Evolutionary conservation across 805 yeast genomes (phyloP).

Genomic region (Zygosaccharomyces lentus): DNA sequence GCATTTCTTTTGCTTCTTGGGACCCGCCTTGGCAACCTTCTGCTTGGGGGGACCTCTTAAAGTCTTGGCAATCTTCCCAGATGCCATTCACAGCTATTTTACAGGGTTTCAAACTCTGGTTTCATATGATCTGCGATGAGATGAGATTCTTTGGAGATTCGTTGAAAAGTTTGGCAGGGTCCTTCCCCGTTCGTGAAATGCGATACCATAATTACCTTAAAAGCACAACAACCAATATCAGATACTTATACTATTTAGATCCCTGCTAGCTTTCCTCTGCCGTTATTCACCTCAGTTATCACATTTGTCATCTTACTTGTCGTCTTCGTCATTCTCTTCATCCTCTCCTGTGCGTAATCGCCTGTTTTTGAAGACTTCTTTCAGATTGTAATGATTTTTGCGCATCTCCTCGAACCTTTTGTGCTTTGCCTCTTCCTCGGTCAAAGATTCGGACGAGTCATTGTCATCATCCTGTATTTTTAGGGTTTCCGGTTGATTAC

Average conservation of each 20-base stretch:
- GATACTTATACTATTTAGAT: not conserved
- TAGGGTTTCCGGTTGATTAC: not conserved
- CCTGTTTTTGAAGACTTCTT: constrained; percentile 36
- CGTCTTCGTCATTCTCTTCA: constrained; percentile 30
- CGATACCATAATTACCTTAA: not conserved
- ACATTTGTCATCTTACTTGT: not conserved
- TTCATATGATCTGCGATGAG: constrained; percentile 1
- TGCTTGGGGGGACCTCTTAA: not conserved
- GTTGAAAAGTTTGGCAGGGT: constrained; percentile 3
- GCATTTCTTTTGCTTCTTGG: constrained; percentile 17
- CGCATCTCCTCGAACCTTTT: constrained; percentile 70
- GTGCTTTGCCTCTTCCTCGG: constrained; percentile 50
- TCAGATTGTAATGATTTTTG: constrained; percentile 71
- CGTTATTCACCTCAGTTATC: not conserved
- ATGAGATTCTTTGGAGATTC: not conserved
- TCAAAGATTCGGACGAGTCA: not conserved
- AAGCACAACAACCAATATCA: constrained; percentile 4
- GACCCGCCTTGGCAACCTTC: not conserved
- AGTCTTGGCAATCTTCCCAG: not conserved
- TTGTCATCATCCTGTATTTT: not conserved
- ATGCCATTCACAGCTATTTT: constrained; percentile 1
- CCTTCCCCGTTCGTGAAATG: too few species aligned
- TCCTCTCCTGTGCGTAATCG: constrained; percentile 18
- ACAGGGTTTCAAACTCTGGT: too few species aligned
- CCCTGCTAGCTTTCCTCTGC: not conserved